Evolutionary conservation across 805 yeast species (phyloP), one percentile per base, ranked within the genome.

Genomic region (Cyberlindnera lachancei): DNA sequence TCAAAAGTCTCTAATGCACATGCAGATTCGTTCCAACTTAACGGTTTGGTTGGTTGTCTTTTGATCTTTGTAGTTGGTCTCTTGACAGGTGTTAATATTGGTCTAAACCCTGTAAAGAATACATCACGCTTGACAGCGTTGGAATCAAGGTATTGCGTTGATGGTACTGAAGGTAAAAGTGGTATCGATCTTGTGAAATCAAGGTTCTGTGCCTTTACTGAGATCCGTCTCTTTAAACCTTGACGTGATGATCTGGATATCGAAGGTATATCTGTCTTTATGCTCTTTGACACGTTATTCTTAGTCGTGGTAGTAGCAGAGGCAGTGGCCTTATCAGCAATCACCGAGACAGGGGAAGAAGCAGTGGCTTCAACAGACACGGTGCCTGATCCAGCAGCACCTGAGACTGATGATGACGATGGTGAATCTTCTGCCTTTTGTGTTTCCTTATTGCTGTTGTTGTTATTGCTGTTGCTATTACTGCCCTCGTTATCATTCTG

Each of bases 1-100:
- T 49, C 53, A 42, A 48, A 48, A 2, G 36, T 30, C 32, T 44
- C 44, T 6, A 49, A 35, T 15, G 40, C 41, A 14, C 48, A 44
- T 2, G 53, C 52, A 3, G 50, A 45, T 18, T 40, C 35, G 36
- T 46, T 48, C 54, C 54, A 49, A 4, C 48, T 36, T 13, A 42
- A 29, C 18, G 54, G 48, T 15, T 42, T 39, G 2, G 51, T 41
- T 31, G 48, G 44, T 15, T 41, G 37, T 21, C 35, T 42, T 28
- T 27, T 35, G 2, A 27, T 26, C 18, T 33, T 50, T 4, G 42
- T 30, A 3, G 36, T 32, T 7, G 52, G 52, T 16, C 46, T 39
- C 28, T 36, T 38, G 5, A 50, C 31, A 13, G 55, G 55, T 3
- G 50, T 33, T 18, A 48, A 29, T 7, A 50, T 27, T 4, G 55